phyloP scores from a whole-genome alignment of 768 basidiomycete species.

The Kwoniella pini region DNA sequence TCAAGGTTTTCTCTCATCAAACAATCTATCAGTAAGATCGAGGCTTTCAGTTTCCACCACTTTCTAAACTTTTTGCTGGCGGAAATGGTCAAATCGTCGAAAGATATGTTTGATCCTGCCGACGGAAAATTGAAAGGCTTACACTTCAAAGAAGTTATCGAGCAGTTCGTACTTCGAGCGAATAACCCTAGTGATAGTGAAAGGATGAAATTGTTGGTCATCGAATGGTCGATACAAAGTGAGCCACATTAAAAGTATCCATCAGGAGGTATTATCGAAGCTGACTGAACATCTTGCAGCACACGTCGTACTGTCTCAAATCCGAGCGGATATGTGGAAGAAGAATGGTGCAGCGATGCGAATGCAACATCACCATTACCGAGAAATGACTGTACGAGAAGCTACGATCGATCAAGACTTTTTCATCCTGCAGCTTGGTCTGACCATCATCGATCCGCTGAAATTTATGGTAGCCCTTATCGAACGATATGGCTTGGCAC shows the following conservation, averaged over 20 bases:
- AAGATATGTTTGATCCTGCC: conserved; percentile 10
- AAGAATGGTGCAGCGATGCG: conserved; percentile 95
- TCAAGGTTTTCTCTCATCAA: conserved; percentile 26
- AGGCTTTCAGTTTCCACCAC: conserved; percentile 45
- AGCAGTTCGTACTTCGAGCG: conserved; percentile 15
- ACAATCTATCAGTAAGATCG: conserved; percentile 20
- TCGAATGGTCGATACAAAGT: conserved; percentile 91
- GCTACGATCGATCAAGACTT: conserved; percentile 95
- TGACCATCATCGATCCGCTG: conserved; percentile 74
- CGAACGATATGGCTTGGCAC: conserved; percentile 79
- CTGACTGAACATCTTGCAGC: conserved; percentile 11
- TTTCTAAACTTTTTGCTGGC: conserved; percentile 40
- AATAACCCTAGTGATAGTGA: conserved; percentile 64
- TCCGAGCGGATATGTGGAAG: conserved; percentile 93
- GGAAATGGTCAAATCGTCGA: conserved; percentile 32
- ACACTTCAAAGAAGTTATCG: conserved; percentile 19
- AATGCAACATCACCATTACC: conserved; percentile 91
- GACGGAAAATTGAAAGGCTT: conserved; percentile 5
- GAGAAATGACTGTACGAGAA: conserved; percentile 93
- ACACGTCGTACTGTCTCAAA: conserved; percentile 65
- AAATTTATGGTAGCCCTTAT: conserved; percentile 80
- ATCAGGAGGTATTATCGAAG: neutral
- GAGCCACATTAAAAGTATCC: conserved; percentile 37
- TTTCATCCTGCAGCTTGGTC: conserved; percentile 81
- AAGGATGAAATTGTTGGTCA: conserved; percentile 68